Evolutionary conservation across 148 eudicot genomes (phyloP).

Genomic region (Gaultheria prostrata): DNA sequence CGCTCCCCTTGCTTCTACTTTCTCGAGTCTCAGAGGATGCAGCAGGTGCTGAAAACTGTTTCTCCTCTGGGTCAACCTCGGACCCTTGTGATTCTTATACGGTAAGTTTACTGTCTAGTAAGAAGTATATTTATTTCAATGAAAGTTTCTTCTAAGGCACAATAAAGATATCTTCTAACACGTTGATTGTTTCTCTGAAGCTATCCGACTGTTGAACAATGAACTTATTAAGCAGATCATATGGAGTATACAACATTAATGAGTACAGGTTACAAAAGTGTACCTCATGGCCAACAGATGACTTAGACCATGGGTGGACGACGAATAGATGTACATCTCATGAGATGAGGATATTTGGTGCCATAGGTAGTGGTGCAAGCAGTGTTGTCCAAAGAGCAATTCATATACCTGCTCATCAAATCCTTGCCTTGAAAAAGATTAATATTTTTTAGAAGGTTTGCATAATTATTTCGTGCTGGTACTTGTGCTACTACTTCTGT

Average conservation of each 20-base stretch:
- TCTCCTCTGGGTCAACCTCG: conserved; percentile 50
- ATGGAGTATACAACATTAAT: conserved; percentile 85
- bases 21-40: no score
- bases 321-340: conserved; percentile 76
- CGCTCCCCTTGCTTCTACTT: no score
- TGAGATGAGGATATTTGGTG: conserved; percentile 93
- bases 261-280: conserved; percentile 86
- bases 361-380: conserved; percentile 96
- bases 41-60: conserved; percentile 77
- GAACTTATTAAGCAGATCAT: conserved; percentile 83
- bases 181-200: conserved; percentile 25
- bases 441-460: conserved; percentile 91
- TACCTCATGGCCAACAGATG: conserved; percentile 54
- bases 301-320: conserved; percentile 50
- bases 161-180: conserved; percentile 10
- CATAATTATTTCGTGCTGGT: neutral
- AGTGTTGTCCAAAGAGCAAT: conserved; percentile 96
- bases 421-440: conserved; percentile 89
- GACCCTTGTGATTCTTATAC: conserved; percentile 66
- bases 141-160: conserved; percentile 6
- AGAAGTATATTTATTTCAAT: neutral
- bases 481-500: neutral
- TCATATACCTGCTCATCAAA: conserved; percentile 81
- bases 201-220: conserved; percentile 73
- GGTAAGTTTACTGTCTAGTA: conserved; percentile 35